These are phyloP conservation scores for Cucumis cinereus DNA, from an alignment of 306 rosid genomes.

Conservation along the genomic window DNA sequence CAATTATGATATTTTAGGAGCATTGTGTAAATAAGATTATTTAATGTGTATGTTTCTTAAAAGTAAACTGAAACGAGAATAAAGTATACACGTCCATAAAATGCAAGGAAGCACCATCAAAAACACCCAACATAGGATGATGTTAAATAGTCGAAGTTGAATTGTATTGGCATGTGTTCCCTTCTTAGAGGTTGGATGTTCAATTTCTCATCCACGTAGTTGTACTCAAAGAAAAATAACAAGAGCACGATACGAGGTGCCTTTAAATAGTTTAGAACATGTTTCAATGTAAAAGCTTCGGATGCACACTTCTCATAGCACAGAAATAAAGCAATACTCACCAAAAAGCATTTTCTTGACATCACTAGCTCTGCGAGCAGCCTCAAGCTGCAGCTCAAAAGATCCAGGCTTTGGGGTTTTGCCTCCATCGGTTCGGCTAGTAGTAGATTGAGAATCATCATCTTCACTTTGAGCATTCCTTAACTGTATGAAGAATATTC, in stretches of 20 bases:
- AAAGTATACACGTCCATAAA: background rate
- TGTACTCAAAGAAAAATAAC: too few species aligned
- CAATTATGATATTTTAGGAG: background rate
- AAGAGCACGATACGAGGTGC: too few species aligned
- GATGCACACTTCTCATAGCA: background rate
- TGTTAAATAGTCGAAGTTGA: too few species aligned
- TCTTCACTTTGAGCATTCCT: slow-evolving; percentile 20
- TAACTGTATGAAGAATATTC: slow-evolving; percentile 47
- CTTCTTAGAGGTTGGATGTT: too few species aligned
- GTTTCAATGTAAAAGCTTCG: background rate
- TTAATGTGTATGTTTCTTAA: too few species aligned
- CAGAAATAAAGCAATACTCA: slow-evolving; percentile 26
- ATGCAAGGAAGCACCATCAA: background rate
- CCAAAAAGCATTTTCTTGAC: slow-evolving; percentile 81
- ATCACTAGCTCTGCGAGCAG: slow-evolving; percentile 86
- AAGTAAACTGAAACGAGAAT: too few species aligned
- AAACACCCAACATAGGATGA: too few species aligned
- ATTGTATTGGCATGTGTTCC: too few species aligned
- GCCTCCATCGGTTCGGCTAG: slow-evolving; percentile 27
- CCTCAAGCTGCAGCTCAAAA: slow-evolving; percentile 88
- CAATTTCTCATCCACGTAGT: too few species aligned
- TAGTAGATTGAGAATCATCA: slow-evolving; percentile 21
- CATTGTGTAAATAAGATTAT: background rate
- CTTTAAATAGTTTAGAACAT: background rate
- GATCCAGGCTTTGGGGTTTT: slow-evolving; percentile 38